phyloP scores from a whole-genome alignment of 768 basidiomycete genomes.

The Vararia minispora region DNA sequence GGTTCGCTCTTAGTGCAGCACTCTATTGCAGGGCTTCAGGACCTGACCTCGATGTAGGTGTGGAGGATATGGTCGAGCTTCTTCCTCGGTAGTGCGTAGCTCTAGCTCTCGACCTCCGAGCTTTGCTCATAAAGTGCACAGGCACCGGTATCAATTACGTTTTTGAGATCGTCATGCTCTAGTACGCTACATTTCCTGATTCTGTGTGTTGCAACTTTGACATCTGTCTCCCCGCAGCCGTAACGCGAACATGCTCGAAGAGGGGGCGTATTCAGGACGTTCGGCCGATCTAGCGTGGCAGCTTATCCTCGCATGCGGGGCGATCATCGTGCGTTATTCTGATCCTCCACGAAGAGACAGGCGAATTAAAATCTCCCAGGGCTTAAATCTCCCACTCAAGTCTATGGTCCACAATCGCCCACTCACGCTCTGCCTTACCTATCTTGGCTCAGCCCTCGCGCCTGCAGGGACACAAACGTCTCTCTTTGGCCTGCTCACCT shows the following conservation, averaged over 20 bases:
- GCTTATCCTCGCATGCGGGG: constrained; percentile 38
- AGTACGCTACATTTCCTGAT: constrained; percentile 30
- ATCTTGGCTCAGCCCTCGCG: constrained; percentile 56
- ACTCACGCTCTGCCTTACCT: constrained; percentile 54
- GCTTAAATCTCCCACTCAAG: constrained; percentile 49
- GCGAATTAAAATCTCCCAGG: constrained; percentile 25
- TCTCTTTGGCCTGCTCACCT: constrained; percentile 65
- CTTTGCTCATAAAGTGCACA: constrained; percentile 15
- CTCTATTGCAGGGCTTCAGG: too few relatives aligned
- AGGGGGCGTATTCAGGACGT: constrained; percentile 39
- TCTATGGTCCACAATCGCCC: constrained; percentile 50
- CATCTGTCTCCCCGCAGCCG: constrained; percentile 37
- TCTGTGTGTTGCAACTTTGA: background rate
- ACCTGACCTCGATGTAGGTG: constrained; percentile 39
- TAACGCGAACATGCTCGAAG: constrained; percentile 54
- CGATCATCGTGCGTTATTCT: constrained; percentile 45
- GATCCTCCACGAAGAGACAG: too few relatives aligned
- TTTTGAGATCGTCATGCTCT: constrained; percentile 64
- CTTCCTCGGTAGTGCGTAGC: constrained; percentile 48
- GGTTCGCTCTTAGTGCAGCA: too few relatives aligned
- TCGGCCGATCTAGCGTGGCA: constrained; percentile 78
- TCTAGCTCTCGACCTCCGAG: background rate
- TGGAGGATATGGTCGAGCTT: constrained; percentile 69
- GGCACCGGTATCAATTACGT: constrained; percentile 42
- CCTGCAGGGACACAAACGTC: constrained; percentile 59